Percentiles rank a stretch among this genome's conserved stretches.
These are phyloP conservation scores for Candida nitratophila DNA, from an alignment of 805 yeast species.

Conservation along the genomic window DNA sequence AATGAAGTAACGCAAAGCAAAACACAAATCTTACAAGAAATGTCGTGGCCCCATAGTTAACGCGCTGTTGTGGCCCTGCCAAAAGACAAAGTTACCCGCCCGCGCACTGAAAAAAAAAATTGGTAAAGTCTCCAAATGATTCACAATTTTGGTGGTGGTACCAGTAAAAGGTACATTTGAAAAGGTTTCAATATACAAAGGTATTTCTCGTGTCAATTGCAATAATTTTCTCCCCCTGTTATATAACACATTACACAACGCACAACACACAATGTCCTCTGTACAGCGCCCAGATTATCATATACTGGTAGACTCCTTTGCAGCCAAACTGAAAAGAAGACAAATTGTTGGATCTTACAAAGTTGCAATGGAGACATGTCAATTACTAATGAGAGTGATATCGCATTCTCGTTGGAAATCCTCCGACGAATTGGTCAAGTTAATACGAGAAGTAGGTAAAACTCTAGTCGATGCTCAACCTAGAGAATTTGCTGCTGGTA, in stretches of 20 bases:
- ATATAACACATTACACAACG: background rate
- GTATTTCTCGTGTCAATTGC: no score
- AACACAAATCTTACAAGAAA: no score
- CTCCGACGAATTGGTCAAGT: conserved; percentile 61
- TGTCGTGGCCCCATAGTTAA: no score
- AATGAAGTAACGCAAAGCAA: no score
- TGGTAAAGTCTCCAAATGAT: no score
- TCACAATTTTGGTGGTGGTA: no score
- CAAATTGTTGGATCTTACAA: conserved; percentile 75
- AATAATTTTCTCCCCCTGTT: no score
- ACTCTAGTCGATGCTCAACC: conserved; percentile 77
- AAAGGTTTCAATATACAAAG: no score
- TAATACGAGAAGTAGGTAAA: conserved; percentile 69
- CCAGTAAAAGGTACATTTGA: no score
- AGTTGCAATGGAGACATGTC: conserved; percentile 84
- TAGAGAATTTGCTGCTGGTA: conserved; percentile 81
- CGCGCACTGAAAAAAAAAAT: no score
- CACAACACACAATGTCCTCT: background rate
- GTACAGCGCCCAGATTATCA: conserved; percentile 11
- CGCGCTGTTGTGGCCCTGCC: no score
- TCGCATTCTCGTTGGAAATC: conserved; percentile 86
- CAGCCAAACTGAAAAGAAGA: conserved; percentile 64
- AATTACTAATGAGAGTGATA: conserved; percentile 76
- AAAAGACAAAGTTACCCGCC: no score
- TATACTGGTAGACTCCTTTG: conserved; percentile 24